Percentiles rank a stretch among this genome's conserved stretches.
Conservation (phyloP, 805 yeast species). For the Komagataella pseudopastoris region DNA sequence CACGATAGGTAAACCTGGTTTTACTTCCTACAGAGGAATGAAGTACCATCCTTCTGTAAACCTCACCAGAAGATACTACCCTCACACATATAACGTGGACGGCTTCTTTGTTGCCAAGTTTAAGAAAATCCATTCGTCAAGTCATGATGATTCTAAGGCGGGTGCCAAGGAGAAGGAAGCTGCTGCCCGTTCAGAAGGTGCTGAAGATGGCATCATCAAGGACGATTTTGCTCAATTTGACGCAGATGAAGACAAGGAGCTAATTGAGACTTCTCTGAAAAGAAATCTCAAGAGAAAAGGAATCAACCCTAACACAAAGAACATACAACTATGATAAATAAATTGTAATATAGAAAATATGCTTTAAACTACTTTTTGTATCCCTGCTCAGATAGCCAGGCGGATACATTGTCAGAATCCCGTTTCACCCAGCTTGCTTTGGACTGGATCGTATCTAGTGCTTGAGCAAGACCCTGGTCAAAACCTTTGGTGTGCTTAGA, state of each 20-base stretch:
- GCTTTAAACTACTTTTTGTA: neutral
- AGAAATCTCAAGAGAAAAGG: constrained; percentile 57
- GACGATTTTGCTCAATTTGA: constrained; percentile 81
- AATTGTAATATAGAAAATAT: constrained; percentile 1
- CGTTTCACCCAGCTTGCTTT: constrained; percentile 47
- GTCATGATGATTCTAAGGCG: constrained; percentile 74
- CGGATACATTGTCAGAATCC: constrained; percentile 31
- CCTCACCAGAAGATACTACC: constrained; percentile 90
- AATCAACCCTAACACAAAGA: constrained; percentile 43
- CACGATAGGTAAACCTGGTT: constrained; percentile 92
- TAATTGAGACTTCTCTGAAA: constrained; percentile 58
- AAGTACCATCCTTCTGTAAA: constrained; percentile 66
- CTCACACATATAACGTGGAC: constrained; percentile 96
- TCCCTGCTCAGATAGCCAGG: constrained; percentile 32
- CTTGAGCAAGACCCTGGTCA: constrained; percentile 50
- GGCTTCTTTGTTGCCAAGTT: constrained; percentile 97
- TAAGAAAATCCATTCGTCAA: constrained; percentile 78
- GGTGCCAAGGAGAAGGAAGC: constrained; percentile 81
- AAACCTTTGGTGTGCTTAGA: constrained; percentile 46
- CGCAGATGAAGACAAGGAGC: constrained; percentile 57
- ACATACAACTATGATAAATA: constrained; percentile 4
- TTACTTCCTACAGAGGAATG: constrained; percentile 87
- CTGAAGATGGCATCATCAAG: constrained; percentile 69
- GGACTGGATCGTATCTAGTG: constrained; percentile 45
- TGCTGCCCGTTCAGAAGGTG: constrained; percentile 69